phyloP scores from a whole-genome alignment of 768 basidiomycete species.

The Naganishia randhawae region DNA sequence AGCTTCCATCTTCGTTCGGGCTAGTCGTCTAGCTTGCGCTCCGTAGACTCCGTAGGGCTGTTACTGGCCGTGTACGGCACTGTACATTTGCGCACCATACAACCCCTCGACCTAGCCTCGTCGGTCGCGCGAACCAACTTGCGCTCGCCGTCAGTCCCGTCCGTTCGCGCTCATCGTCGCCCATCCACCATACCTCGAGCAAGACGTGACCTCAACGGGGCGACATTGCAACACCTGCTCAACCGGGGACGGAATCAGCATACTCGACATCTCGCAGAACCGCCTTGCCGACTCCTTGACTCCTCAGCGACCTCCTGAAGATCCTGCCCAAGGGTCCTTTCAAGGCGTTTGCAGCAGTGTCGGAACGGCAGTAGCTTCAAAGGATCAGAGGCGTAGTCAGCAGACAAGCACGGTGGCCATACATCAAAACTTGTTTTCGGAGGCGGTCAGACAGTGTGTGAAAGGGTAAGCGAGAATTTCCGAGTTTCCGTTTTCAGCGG shows the following conservation, averaged over 20 bases:
- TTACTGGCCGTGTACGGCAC: too few species aligned
- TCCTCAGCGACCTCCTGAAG: not conserved
- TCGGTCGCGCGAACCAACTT: too few species aligned
- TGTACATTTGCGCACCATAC: too few species aligned
- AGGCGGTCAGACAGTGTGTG: constrained; percentile 3
- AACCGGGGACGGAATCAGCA: not conserved
- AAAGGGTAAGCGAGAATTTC: not conserved
- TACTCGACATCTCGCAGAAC: not conserved
- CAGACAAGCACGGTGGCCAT: not conserved
- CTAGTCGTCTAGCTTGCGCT: not conserved
- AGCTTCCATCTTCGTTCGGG: not conserved
- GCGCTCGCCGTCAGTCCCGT: too few species aligned
- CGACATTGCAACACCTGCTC: not conserved
- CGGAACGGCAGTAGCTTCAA: not conserved
- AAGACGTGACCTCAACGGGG: too few species aligned
- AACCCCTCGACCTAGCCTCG: too few species aligned
- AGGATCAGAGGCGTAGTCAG: not conserved
- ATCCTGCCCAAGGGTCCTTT: not conserved
- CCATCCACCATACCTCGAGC: too few species aligned
- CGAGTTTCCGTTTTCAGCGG: not conserved
- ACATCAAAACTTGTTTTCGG: not conserved
- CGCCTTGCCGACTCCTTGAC: not conserved
- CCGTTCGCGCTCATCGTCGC: too few species aligned
- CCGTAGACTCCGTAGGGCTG: too few species aligned
- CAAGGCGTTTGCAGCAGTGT: not conserved